phyloP scores from a whole-genome alignment of 805 yeast species.

The Candida adriatica region DNA sequence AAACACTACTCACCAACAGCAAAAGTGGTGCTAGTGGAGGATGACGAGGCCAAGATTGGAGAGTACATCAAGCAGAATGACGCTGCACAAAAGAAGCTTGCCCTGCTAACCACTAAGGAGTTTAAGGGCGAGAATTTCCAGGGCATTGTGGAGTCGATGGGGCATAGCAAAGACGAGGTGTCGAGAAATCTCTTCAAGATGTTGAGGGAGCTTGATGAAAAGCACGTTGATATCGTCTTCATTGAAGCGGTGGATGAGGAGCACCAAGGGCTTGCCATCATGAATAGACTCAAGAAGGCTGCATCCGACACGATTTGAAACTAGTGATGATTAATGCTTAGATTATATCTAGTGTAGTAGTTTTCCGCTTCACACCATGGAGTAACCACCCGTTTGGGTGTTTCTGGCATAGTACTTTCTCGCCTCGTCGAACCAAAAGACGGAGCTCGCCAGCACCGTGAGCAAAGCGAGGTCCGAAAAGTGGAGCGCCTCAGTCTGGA shows the following conservation, averaged over 20 bases:
- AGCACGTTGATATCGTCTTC: slow-evolving; percentile 56
- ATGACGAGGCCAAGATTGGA: slow-evolving; percentile 27
- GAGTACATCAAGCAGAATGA: slow-evolving; percentile 26
- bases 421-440: slow-evolving; percentile 78
- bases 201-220: slow-evolving; percentile 70
- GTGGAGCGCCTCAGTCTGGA: slow-evolving; percentile 89
- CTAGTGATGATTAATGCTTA: background rate
- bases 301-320: slow-evolving; percentile 44
- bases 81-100: slow-evolving; percentile 33
- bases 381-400: too few species aligned
- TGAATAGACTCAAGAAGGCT: slow-evolving; percentile 87
- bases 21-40: slow-evolving; percentile 61
- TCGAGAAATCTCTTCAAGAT: slow-evolving; percentile 68
- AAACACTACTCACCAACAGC: slow-evolving; percentile 92
- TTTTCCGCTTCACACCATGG: slow-evolving; percentile 17
- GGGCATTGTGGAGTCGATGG: slow-evolving; percentile 30
- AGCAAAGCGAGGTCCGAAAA: slow-evolving; percentile 64
- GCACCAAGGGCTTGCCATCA: slow-evolving; percentile 86
- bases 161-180: slow-evolving; percentile 44
- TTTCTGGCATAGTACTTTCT: slow-evolving; percentile 45
- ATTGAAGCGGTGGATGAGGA: slow-evolving; percentile 77
- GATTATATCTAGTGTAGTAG: too few species aligned
- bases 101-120: slow-evolving; percentile 39
- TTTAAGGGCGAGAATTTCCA: slow-evolving; percentile 16
- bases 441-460: slow-evolving; percentile 62